Base-by-base conservation (phyloP, 2,329 filamentous ascomycete genomes). In the Aspergillus glaucus region DNA sequence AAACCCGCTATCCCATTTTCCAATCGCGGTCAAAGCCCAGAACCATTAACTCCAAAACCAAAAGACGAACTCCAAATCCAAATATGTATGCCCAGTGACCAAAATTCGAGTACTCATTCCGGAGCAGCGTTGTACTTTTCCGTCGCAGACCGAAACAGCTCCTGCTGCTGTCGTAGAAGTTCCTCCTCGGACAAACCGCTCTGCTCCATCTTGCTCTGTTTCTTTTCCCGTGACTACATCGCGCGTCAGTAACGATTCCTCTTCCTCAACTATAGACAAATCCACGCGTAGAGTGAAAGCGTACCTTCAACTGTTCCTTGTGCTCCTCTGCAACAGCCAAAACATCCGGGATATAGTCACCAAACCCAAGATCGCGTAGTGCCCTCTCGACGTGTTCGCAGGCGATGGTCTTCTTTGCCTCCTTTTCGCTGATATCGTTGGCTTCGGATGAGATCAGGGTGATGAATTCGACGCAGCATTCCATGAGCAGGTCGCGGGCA, bases 401-500 rank as follows among this genome's bases (percentile, higher is more conserved):
- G 10, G 92, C 92, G 60, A 98, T 98, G 3, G 93, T 98, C 79
- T 98, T 98, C 77, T 98, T 98, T 44, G 91, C 89, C 64, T 98
- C 93, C 71, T 95, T 95, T 69, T 98, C 93, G 10, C 91, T 94
- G 56, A 98, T 98, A 62, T 98, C 93, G 71, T 98, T 98, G 54
- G 93, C 93, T 74, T 98, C 92, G 43, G 89, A 95, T n/a, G 91
- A 96, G 60, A 98, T 87, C 62, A 98, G 82, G 15, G 93, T 97
- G 70, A 98, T 96, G 70, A 98, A 98, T 70, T 98, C 93, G 63
- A 98, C 92, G 65, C 93, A 98, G 75, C 93, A 97, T 75, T 97
- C 93, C 62, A 98, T 98, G 46, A 98, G 79, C 2, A 97, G 79
- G 65, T 98, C 93, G 51, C 93, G 86, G 10, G 92, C 91, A 62